These are phyloP conservation scores for Magnusiomyces tetraspermus DNA, from an alignment of 1,139 yeast genomes.

Conservation along the genomic window DNA sequence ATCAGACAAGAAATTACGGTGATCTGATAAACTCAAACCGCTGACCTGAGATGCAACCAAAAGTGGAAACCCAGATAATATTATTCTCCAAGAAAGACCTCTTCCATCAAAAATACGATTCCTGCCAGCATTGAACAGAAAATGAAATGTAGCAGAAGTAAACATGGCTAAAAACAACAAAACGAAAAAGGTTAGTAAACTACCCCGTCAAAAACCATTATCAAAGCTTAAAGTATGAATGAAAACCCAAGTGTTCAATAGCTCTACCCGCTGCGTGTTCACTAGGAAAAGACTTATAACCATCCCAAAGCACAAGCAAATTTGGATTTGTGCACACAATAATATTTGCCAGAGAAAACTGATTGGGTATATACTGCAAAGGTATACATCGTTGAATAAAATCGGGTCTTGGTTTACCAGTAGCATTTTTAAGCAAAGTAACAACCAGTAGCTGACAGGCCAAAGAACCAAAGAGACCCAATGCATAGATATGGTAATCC, in stretches of 20 bases:
- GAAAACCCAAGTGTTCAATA: not conserved
- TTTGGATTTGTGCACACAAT: conserved; percentile 7
- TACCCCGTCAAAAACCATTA: not conserved
- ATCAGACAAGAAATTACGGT: conserved; percentile 7
- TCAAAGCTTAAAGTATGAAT: not conserved
- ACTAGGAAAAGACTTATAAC: conserved; percentile 11
- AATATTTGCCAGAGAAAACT: conserved; percentile 7
- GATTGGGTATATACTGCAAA: conserved; percentile 5
- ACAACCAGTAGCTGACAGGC: conserved; percentile 6
- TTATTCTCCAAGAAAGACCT: conserved; percentile 3
- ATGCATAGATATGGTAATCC: conserved; percentile 9
- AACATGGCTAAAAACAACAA: conserved; percentile 5
- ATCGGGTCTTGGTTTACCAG: conserved; percentile 11
- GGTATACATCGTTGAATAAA: conserved; percentile 9
- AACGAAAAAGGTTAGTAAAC: not conserved
- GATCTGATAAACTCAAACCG: conserved; percentile 8
- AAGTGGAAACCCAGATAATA: conserved; percentile 3
- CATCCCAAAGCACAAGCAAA: conserved; percentile 10
- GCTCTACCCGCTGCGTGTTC: conserved; percentile 11
- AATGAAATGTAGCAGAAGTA: conserved; percentile 6
- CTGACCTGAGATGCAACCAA: conserved; percentile 1
- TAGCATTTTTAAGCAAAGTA: conserved; percentile 5
- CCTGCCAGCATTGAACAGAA: conserved; percentile 9
- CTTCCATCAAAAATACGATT: conserved; percentile 8
- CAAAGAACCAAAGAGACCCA: conserved; percentile 6